Evolutionary conservation across 1,284 basidiomycete species (phyloP).

Genomic region (Sphagnurus paluster): DNA sequence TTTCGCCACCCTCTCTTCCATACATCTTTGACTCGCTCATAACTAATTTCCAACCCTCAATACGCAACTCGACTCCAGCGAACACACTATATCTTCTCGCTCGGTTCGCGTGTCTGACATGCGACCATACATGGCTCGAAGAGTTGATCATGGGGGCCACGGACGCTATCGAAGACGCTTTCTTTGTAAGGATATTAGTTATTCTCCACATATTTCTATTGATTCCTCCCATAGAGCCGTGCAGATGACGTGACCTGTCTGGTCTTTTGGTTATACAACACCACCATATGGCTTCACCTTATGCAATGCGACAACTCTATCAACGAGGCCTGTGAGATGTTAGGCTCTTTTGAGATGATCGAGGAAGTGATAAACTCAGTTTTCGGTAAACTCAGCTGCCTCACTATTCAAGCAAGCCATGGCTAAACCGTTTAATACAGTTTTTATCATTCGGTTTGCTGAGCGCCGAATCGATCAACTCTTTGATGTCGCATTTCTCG

Average conservation of each 20-base stretch:
- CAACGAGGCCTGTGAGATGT: slow-evolving; percentile 72
- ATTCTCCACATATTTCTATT: slow-evolving; percentile 9
- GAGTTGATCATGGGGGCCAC: slow-evolving; percentile 89
- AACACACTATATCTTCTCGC: slow-evolving; percentile 83
- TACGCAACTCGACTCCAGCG: slow-evolving; percentile 76
- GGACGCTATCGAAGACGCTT: slow-evolving; percentile 88
- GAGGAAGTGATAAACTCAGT: slow-evolving; percentile 94
- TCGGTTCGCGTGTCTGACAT: slow-evolving; percentile 84
- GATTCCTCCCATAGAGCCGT: slow-evolving; percentile 53
- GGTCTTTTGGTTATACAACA: slow-evolving; percentile 95
- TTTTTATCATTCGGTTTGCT: slow-evolving; percentile 92
- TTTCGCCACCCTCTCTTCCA: slow-evolving; percentile 76
- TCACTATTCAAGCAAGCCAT: slow-evolving; percentile 1
- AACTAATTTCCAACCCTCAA: slow-evolving; percentile 64
- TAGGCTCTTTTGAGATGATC: slow-evolving; percentile 78
- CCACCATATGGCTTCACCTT: slow-evolving; percentile 87
- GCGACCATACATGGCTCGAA: slow-evolving; percentile 88
- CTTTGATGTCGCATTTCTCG: slow-evolving; percentile 83
- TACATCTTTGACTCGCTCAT: slow-evolving; percentile 82
- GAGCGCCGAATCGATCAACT: slow-evolving; percentile 88
- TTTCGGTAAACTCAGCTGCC: slow-evolving; percentile 65
- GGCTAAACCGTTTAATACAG: slow-evolving; percentile 40
- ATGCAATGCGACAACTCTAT: slow-evolving; percentile 82
- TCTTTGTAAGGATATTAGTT: slow-evolving; percentile 67
- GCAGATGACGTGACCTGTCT: slow-evolving; percentile 85